Evolutionary conservation across 2,329 filamentous ascomycete genomes (phyloP).

Genomic region (Nakataea oryzae): DNA sequence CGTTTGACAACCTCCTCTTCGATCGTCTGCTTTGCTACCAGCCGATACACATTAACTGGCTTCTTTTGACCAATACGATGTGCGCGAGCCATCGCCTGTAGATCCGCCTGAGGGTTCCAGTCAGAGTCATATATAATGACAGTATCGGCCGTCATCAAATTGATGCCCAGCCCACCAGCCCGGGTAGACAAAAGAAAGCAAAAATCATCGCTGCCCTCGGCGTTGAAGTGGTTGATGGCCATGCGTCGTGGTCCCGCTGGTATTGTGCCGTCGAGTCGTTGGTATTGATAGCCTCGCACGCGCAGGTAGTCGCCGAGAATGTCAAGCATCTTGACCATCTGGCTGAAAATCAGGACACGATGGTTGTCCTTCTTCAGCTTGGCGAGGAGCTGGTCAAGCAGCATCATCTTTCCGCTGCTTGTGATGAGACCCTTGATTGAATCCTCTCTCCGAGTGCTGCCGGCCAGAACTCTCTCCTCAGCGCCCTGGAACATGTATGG

Average conservation of each 20-base stretch:
- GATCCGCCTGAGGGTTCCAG: constrained; percentile 96
- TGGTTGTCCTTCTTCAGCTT: constrained; percentile 92
- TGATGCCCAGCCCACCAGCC: constrained; percentile 96
- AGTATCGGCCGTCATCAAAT: constrained; percentile 96
- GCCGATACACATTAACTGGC: constrained; percentile 89
- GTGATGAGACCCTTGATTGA: constrained; percentile 87
- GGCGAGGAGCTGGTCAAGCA: constrained; percentile 86
- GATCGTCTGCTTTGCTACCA: constrained; percentile 96
- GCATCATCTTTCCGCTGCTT: constrained; percentile 99
- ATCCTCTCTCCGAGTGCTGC: constrained; percentile 75
- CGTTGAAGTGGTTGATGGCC: constrained; percentile 97
- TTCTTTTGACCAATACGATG: constrained; percentile 96
- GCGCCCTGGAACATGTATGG: constrained; percentile 96
- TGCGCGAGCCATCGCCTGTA: constrained; percentile 96
- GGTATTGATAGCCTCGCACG: constrained; percentile 87
- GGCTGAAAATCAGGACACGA: constrained; percentile 94
- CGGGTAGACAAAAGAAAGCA: constrained; percentile 92
- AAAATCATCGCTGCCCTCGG: constrained; percentile 91
- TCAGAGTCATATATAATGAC: constrained; percentile 97
- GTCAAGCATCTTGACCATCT: constrained; percentile 99
- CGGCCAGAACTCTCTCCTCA: constrained; percentile 78
- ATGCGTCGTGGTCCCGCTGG: constrained; percentile 77
- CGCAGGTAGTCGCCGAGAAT: constrained; percentile 91
- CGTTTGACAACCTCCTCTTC: constrained; percentile 96
- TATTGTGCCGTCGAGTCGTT: constrained; percentile 91